Evolutionary conservation across 768 basidiomycete species (phyloP), one percentile per base, ranked within the genome.

Genomic region (Podaxis rugospora): DNA sequence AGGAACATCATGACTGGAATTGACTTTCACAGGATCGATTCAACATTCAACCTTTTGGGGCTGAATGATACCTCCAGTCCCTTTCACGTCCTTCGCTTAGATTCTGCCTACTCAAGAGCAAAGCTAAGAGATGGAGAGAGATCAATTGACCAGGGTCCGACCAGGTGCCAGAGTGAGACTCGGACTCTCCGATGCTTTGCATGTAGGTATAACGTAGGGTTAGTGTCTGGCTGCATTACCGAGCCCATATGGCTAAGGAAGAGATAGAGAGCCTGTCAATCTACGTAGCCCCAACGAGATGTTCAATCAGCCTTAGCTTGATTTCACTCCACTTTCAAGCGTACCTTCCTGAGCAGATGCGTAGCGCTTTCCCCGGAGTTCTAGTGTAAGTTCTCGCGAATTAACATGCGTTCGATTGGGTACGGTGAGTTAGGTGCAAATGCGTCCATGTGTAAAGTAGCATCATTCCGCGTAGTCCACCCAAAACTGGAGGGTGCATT

Each of bases 121-220:
- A 54, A 77, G 66, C 36, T 59, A 69, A 71, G 61, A 56, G 74
- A 66, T n/a, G 82, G 82, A 39, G 83, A 67, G n/a, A 79, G 62
- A 58, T 80, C 77, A 13, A 57, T 80, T 76, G 14, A 85, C 83
- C 10, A 83, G 67, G 63, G 83, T 84, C 3, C 80, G 78, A 3
- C 83, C 83, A 1, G 81, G 81, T 59, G 73, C 74, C 10, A 78
- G 74, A 0, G 82, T 82, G 66, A 77, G 73, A 2, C 75, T 75
- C 76, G 82, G 78, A 2, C 78, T 78, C n/a, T 78, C 78, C 18
- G 83, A 64, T 10, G 80, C 82, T 55, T 73, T 77, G 67, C 83
- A 82, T 0, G 81, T 82, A 16, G 83, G 72, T 4, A 71, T 68
- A 16, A 83, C 72, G 65, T 82, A 82, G 28, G 69, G 68, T 61